Evolutionary conservation across 495 filamentous ascomycete genomes (phyloP).

Genomic region (Tetracladium marchalianum): DNA sequence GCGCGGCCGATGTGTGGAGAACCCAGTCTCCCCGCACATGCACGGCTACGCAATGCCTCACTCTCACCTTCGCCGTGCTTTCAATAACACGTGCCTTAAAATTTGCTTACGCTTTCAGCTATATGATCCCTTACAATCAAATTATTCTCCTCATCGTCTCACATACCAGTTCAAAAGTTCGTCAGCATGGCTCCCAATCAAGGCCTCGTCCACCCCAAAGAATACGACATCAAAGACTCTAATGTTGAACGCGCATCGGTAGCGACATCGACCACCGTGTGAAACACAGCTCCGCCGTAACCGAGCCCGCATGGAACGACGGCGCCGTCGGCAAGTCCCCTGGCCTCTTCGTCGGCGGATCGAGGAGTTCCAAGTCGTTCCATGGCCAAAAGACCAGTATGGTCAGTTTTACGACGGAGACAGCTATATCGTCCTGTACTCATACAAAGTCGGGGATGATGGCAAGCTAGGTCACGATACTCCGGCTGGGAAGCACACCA

Average conservation of each 20-base stretch:
- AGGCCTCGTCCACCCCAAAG: constrained; percentile 32
- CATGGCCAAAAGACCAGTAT: constrained; percentile 41
- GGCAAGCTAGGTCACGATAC: constrained; percentile 44
- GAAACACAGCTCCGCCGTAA: constrained; percentile 49
- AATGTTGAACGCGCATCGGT: constrained; percentile 52
- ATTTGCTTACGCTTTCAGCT: too few species aligned
- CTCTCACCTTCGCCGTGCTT: too few species aligned
- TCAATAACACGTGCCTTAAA: too few species aligned
- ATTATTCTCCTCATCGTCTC: too few species aligned
- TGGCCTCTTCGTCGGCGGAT: constrained; percentile 48
- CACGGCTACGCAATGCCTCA: too few species aligned
- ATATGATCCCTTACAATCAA: too few species aligned
- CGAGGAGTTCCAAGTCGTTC: constrained; percentile 49
- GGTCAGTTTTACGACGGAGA: constrained; percentile 54
- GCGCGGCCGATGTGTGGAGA: too few species aligned
- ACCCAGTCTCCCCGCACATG: too few species aligned
- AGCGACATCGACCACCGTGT: constrained; percentile 50
- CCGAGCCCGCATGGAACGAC: constrained; percentile 53
- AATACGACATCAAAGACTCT: constrained; percentile 52
- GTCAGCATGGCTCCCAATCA: not conserved
- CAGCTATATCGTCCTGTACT: constrained; percentile 51
- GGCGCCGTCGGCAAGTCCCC: constrained; percentile 33
- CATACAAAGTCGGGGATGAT: constrained; percentile 36
- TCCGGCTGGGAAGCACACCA: constrained; percentile 49
- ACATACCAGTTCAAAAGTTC: too few species aligned